Base-by-base conservation (phyloP, 495 filamentous ascomycete genomes). In the Darksidea phi region DNA sequence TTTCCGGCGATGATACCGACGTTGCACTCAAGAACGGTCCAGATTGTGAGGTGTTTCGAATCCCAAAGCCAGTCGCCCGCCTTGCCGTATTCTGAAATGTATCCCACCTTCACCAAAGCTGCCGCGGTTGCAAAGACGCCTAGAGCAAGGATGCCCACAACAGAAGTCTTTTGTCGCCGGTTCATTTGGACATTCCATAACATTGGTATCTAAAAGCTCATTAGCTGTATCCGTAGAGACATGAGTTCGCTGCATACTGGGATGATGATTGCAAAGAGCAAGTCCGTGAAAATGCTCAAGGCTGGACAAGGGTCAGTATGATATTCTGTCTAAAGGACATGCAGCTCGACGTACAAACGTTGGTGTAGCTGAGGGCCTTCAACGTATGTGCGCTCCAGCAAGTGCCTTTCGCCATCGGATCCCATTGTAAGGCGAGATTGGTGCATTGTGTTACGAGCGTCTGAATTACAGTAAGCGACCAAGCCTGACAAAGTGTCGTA, bases 251-350 rank as follows among this genome's bases (percentile, higher is more conserved):
- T 43, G 21, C 78, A 68, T 41, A 80, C 64, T 6, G 76, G 75
- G 13, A 79, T 72, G n/a, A 79, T 43, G 1, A 72, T 70, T 0
- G 78, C 76, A 51, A 80, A 78, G 8, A 73, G 34, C 7, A 80
- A 58, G 54, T 80, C 78, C 21, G 78, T 80, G n/a, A 72, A 49
- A 34, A 79, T 78, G 51, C 77, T 79, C 48, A 78, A 67, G 17
- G 66, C 74, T 74, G 49, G 20, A 12, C 6, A 37, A 13, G 36
- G 8, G 21, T 46, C 1, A 48, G 43, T 37, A 6, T 21, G 15
- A 10, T 15, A 23, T 32, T 32, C 25, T 38, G 45, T 18, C 15
- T 3, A 6, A 49, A 8, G 18, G 41, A 21, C 17, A 5, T 17
- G 6, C 12, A 46, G 15, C n/a, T 12, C 28, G 26, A 68, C 69